Evolutionary conservation across 768 basidiomycete genomes (phyloP).

Genomic region (Kwoniella sp.): DNA sequence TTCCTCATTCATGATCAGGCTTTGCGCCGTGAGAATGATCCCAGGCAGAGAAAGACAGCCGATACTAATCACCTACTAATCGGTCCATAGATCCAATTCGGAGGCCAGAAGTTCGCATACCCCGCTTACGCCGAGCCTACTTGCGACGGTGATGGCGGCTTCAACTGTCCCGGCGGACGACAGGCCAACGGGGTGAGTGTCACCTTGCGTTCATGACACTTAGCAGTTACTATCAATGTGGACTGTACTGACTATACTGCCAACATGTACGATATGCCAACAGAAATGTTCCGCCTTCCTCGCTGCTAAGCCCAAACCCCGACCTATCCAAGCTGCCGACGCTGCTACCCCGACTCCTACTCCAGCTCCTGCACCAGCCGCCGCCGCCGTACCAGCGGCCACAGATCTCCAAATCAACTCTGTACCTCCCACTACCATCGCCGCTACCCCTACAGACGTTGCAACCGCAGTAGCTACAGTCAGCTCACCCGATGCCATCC

Average conservation of each 20-base stretch:
- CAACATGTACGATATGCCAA: no score
- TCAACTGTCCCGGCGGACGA: conserved; percentile 21
- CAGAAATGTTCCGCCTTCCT: conserved; percentile 24
- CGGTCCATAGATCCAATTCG: conserved; percentile 21
- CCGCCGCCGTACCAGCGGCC: background rate
- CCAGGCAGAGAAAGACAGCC: no score
- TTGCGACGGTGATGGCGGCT: conserved; percentile 27
- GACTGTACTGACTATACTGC: no score
- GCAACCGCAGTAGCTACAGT: background rate
- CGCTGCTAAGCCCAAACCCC: conserved; percentile 13
- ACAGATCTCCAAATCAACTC: conserved; percentile 14
- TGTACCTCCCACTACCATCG: conserved; percentile 13
- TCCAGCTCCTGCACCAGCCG: background rate
- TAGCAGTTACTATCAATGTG: no score
- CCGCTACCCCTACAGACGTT: background rate
- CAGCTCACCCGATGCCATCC: conserved; percentile 3
- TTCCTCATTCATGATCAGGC: no score
- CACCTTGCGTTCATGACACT: no score
- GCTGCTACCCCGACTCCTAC: background rate
- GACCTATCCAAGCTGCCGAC: background rate
- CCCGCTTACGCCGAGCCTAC: conserved; percentile 23
- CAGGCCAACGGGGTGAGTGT: conserved; percentile 25
- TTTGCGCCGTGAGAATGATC: no score
- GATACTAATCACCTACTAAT: no score
- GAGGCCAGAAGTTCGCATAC: conserved; percentile 16